These are phyloP conservation scores for Schwanniomyces pseudopolymorphus DNA, from an alignment of 805 yeast species.

Conservation along the genomic window DNA sequence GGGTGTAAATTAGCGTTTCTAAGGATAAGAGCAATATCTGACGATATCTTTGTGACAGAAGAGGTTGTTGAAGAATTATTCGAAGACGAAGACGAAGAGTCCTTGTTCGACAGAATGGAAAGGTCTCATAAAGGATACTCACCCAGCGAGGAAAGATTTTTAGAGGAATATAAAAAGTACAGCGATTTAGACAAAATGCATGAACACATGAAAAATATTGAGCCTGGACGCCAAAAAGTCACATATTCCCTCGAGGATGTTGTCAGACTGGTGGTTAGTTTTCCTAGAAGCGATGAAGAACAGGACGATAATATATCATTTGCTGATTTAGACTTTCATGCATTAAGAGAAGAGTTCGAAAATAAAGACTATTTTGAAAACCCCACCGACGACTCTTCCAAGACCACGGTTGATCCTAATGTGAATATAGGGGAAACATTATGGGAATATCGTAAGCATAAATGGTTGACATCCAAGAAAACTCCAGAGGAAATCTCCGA, in stretches of 20 bases:
- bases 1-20: slow-evolving; percentile 35
- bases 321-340: slow-evolving; percentile 25
- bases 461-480: slow-evolving; percentile 55
- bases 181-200: slow-evolving; percentile 33
- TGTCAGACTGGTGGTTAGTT: slow-evolving; percentile 21
- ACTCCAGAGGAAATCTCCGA: slow-evolving; percentile 10
- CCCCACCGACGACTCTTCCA: slow-evolving; percentile 1
- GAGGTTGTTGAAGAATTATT: slow-evolving; percentile 53
- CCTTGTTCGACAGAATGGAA: slow-evolving; percentile 21
- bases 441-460: slow-evolving; percentile 68
- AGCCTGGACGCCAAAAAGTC: slow-evolving; percentile 8
- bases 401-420: slow-evolving; percentile 5
- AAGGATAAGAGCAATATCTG: slow-evolving; percentile 43
- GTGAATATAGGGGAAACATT: slow-evolving; percentile 51
- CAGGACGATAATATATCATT: slow-evolving; percentile 14
- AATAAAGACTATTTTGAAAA: slow-evolving; percentile 10
- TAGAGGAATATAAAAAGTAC: slow-evolving; percentile 30
- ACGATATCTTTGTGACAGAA: slow-evolving; percentile 49
- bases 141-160: slow-evolving; percentile 30
- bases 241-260: slow-evolving; percentile 17
- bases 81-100: slow-evolving; percentile 36
- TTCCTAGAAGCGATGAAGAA: slow-evolving; percentile 13
- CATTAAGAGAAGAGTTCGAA: slow-evolving; percentile 32
- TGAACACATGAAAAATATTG: slow-evolving; percentile 14
- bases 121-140: slow-evolving; percentile 18